Conservation (phyloP, 78 protist species). For the Protostelium mycophagum region DNA sequence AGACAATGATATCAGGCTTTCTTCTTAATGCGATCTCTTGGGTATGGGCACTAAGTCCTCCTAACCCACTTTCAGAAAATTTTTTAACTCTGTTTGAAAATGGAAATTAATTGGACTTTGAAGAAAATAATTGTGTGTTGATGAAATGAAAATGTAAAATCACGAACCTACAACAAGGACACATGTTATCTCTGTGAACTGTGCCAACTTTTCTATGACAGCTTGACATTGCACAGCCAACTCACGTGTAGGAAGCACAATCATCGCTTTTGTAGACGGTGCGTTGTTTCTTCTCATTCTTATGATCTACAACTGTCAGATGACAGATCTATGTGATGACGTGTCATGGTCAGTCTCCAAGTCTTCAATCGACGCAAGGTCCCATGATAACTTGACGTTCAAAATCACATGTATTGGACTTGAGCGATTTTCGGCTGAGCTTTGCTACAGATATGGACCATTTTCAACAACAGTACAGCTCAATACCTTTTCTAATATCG, state of each 20-base stretch:
- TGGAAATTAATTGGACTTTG: background rate
- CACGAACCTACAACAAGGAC: conserved; percentile 70
- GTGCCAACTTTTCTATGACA: conserved; percentile 57
- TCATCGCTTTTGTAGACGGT: conserved; percentile 28
- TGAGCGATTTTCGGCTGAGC: too few relatives aligned
- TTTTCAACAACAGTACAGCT: conserved; percentile 15
- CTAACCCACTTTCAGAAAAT: background rate
- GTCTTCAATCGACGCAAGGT: too few relatives aligned
- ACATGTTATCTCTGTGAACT: conserved; percentile 55
- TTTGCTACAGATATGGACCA: too few relatives aligned
- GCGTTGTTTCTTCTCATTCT: background rate
- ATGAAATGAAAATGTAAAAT: conserved; percentile 4
- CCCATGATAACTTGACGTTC: too few relatives aligned
- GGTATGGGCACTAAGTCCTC: conserved; percentile 59
- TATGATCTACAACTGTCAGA: background rate
- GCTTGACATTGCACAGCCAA: conserved; percentile 82
- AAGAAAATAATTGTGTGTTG: background rate
- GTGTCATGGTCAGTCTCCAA: background rate
- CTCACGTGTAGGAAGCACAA: conserved; percentile 88
- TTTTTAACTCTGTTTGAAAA: too few relatives aligned
- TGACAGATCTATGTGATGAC: background rate
- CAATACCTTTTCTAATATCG: conserved; percentile 72
- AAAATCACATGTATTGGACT: too few relatives aligned
- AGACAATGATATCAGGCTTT: conserved; percentile 82
- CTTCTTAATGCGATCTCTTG: conserved; percentile 65